phyloP scores from a whole-genome alignment of 2,329 filamentous ascomycete genomes.

The Fusarium denticulatum region DNA sequence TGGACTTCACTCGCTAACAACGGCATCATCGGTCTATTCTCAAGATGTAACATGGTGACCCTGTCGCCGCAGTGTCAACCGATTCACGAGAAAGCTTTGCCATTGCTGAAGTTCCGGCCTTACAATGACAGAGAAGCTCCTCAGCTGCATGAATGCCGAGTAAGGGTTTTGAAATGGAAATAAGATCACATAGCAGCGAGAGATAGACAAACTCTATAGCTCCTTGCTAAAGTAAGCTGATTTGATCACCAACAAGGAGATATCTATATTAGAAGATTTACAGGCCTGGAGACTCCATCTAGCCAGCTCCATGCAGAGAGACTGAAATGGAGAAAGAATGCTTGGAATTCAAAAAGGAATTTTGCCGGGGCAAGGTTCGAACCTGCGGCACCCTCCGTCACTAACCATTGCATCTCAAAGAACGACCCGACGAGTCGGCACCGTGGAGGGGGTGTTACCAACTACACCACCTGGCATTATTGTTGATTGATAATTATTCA shows the following conservation, averaged over 20 bases:
- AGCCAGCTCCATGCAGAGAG: neutral
- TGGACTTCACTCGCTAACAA: neutral
- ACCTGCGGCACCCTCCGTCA: neutral
- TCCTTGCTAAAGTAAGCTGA: neutral
- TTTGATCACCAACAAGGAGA: neutral
- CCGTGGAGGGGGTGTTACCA: too few species aligned
- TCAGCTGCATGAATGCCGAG: neutral
- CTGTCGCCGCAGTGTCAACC: neutral
- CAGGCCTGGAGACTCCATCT: neutral
- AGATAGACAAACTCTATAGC: neutral
- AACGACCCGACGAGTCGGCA: too few species aligned
- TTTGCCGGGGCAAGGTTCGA: neutral
- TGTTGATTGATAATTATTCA: too few species aligned
- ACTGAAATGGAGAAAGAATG: neutral
- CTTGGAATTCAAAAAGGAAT: neutral
- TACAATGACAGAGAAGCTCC: neutral
- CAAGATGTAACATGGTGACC: neutral
- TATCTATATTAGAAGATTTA: neutral
- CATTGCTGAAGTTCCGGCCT: neutral
- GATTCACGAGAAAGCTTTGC: neutral
- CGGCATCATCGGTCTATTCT: fast-evolving
- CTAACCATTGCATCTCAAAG: too few species aligned
- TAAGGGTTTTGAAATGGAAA: neutral
- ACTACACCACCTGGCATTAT: too few species aligned
- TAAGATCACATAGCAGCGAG: neutral